These are phyloP conservation scores for Podaxis sp. DNA, from an alignment of 768 basidiomycete genomes.

Conservation along the genomic window DNA sequence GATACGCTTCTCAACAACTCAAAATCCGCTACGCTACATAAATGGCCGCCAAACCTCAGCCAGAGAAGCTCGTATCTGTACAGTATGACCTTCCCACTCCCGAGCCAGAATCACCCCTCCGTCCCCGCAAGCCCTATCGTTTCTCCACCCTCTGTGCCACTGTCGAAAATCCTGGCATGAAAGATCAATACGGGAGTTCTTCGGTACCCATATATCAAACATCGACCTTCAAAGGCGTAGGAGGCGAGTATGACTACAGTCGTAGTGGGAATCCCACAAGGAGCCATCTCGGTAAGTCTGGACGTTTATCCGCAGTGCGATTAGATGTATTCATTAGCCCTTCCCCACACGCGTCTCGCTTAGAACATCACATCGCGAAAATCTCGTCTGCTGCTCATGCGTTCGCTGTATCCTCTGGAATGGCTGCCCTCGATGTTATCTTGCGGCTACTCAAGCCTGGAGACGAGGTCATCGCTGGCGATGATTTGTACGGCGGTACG, in stretches of 20 bases:
- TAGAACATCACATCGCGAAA: slow-evolving; percentile 97
- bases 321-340: slow-evolving; percentile 7
- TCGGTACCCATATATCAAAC: slow-evolving; percentile 98
- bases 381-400: slow-evolving; percentile 92
- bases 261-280: slow-evolving; percentile 96
- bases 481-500: slow-evolving; percentile 97
- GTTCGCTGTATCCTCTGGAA: slow-evolving; percentile 92
- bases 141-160: slow-evolving; percentile 92
- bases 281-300: slow-evolving; percentile 76
- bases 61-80: slow-evolving; percentile 1
- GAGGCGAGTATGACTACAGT: slow-evolving; percentile 89
- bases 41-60: slow-evolving; percentile 2
- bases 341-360: slow-evolving; percentile 10
- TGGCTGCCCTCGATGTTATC: slow-evolving; percentile 97
- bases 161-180: slow-evolving; percentile 87
- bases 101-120: slow-evolving; percentile 74
- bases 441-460: slow-evolving; percentile 92
- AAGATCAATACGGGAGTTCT: slow-evolving; percentile 94
- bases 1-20: not conserved
- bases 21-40: not conserved
- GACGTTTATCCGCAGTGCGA: slow-evolving; percentile 19
- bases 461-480: slow-evolving; percentile 94
- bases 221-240: slow-evolving; percentile 94
- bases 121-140: slow-evolving; percentile 72
- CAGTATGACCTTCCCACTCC: slow-evolving; percentile 72